Conservation (phyloP, 2,329 filamentous ascomycete species). For the Diaporthe amygdali region DNA sequence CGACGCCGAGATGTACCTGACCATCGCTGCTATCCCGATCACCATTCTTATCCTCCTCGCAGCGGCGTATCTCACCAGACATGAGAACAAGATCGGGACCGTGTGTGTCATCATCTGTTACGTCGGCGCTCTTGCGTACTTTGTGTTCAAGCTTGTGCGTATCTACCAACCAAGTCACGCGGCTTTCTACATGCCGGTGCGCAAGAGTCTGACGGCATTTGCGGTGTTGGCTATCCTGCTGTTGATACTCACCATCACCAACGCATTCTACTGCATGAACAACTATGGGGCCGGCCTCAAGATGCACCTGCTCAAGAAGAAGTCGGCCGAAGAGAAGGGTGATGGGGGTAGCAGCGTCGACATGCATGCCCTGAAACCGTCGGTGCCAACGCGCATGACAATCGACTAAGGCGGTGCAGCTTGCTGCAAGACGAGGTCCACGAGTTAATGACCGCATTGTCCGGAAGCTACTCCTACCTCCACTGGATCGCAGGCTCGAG, state of each 20-base stretch:
- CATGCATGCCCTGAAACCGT: slow-evolving; percentile 61
- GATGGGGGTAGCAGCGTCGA: slow-evolving; percentile 59
- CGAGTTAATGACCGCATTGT: slow-evolving; percentile 23
- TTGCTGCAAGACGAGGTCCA: slow-evolving; percentile 14
- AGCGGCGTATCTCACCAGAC: slow-evolving; percentile 83
- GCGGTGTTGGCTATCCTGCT: slow-evolving; percentile 90
- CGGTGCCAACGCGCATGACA: slow-evolving; percentile 62
- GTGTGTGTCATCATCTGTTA: slow-evolving; percentile 80
- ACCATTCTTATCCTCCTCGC: slow-evolving; percentile 87
- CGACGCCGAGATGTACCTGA: slow-evolving; percentile 81
- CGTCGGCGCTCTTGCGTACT: slow-evolving; percentile 89
- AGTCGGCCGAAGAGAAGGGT: slow-evolving; percentile 57
- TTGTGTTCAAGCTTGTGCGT: slow-evolving; percentile 96
- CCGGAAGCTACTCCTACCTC: slow-evolving; percentile 20
- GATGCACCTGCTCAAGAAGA: slow-evolving; percentile 72
- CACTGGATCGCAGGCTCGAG: slow-evolving; percentile 10
- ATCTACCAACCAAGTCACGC: slow-evolving; percentile 77
- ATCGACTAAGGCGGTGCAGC: slow-evolving; percentile 53
- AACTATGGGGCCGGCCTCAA: slow-evolving; percentile 94
- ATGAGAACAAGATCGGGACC: slow-evolving; percentile 83
- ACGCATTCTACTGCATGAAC: slow-evolving; percentile 83
- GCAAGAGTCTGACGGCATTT: slow-evolving; percentile 88
- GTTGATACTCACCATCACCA: slow-evolving; percentile 85
- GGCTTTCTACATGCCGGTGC: slow-evolving; percentile 75
- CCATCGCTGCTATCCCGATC: slow-evolving; percentile 86